Evolutionary conservation across 108 stramenopile genomes (phyloP), one percentile per base, ranked within the genome.

Genomic region (Cylindrotheca closterium): DNA sequence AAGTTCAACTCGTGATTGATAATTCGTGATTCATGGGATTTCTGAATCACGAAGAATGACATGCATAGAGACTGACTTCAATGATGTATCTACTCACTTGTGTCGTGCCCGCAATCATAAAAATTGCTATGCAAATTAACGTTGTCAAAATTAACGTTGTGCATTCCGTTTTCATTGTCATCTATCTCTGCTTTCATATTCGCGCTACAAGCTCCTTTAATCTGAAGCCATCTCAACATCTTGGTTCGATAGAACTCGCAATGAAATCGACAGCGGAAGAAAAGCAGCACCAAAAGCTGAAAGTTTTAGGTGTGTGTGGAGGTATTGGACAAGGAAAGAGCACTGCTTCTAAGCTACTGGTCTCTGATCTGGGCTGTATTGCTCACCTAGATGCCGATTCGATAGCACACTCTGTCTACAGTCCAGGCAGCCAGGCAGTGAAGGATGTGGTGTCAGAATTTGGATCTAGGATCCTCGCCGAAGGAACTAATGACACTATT

Each of bases 281-380:
- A n/a, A 51, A 51, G 5, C 15, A 5, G 21, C 21, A 8, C 17
- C 32, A 59, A 30, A 51, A 24, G 5, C n/a, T 68, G 32, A 56
- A 56, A 60, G 80, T 89, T 37, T 42, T 92, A 27, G 91, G 91
- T 1, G 71, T 92, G 29, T 85, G 86, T 61, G 91, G 91, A 10
- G 86, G 87, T 28, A 89, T 89, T 58, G 91, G 86, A 1, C 83
- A 87, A 0, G 91, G 91, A 7, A 92, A 92, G 51, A 85, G 84
- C 50, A 76, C 71, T 8, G 87, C 86, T 10, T 92, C 84, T 60
- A 61, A 83, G 62, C 33, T 88, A 22, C 71, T 92, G 61, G 84
- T 86, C 0, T 75, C 75, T 5, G 65, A 79, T 29, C 62, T 87
- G 29, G 67, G 74, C 26, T 81, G 82, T 55, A 50, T 76, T 33